A percentile compares a stretch with the other conserved stretches of the same genome.
Evolutionary conservation across 305 asterid genomes (phyloP).

Genomic region (Fraxinus ornus): DNA sequence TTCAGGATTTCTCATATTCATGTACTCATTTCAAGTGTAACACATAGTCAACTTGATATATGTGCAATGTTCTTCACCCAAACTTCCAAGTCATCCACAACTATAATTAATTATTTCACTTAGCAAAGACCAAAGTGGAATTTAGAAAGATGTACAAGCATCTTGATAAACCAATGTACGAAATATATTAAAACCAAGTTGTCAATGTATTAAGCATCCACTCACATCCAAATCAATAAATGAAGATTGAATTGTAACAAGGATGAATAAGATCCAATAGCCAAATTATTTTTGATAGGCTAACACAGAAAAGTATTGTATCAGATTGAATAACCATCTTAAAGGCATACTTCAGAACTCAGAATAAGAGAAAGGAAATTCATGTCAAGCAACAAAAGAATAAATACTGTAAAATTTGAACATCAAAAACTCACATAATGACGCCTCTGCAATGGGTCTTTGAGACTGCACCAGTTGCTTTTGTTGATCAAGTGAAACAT

Average conservation of each 20-base stretch:
- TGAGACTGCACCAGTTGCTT: conserved; percentile 75
- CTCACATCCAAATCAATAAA: neutral
- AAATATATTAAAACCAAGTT: neutral
- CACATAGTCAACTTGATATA: neutral
- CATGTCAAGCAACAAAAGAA: conserved; percentile 10
- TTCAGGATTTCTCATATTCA: neutral
- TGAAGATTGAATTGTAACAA: neutral
- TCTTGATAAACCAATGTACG: neutral
- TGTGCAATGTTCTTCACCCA: neutral
- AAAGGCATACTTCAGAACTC: neutral
- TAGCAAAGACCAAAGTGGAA: neutral
- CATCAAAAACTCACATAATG: conserved; percentile 54
- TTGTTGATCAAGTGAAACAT: conserved; percentile 66
- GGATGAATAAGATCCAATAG: neutral
- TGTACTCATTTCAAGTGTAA: neutral
- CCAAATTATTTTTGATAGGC: neutral
- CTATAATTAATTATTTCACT: neutral
- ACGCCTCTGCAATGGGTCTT: conserved; percentile 63
- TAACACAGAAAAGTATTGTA: neutral
- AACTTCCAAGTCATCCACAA: neutral
- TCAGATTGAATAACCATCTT: neutral
- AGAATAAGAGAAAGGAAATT: conserved; percentile 3
- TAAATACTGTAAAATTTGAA: conserved; percentile 15
- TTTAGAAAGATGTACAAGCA: neutral
- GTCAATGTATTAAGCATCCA: neutral